Conservation (phyloP, 208 protist species). For the Trypanosoma cruzi region DNA sequence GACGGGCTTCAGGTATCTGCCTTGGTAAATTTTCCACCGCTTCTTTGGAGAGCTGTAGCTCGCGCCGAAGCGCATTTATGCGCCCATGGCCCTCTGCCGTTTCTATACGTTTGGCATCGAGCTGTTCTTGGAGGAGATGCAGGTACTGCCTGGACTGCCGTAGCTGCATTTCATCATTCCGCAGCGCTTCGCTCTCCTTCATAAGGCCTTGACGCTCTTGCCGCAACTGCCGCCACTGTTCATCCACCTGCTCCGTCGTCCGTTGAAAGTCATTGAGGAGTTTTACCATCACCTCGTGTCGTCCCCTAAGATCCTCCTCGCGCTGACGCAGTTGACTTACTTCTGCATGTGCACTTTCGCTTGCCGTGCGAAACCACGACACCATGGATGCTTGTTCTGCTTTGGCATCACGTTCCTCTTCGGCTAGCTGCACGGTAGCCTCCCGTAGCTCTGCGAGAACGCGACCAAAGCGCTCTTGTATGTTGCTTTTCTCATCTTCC, state of each 20-base stretch:
- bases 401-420: conserved; percentile 52
- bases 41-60: not conserved
- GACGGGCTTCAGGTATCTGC: not conserved
- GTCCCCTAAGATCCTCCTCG: conserved; percentile 50
- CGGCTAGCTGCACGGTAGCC: conserved; percentile 35
- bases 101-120: conserved; percentile 25
- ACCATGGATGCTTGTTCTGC: conserved; percentile 39
- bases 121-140: conserved; percentile 36
- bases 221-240: conserved; percentile 43
- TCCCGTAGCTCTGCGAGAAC: conserved; percentile 47
- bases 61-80: conserved; percentile 14
- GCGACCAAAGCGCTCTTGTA: conserved; percentile 58
- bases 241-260: conserved; percentile 30
- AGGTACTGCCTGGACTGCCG: conserved; percentile 53
- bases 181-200: conserved; percentile 38
- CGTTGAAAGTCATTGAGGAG: conserved; percentile 34
- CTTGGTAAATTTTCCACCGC: not conserved
- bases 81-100: conserved; percentile 12
- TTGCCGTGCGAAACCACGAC: conserved; percentile 38
- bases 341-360: conserved; percentile 36
- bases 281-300: conserved; percentile 32
- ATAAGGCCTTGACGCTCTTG: conserved; percentile 33
- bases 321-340: conserved; percentile 37
- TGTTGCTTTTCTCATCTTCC: conserved; percentile 50
- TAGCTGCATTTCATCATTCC: conserved; percentile 51